Evolutionary conservation across 441 rosid genomes (phyloP).

Genomic region (Syzygium syzygioides): DNA sequence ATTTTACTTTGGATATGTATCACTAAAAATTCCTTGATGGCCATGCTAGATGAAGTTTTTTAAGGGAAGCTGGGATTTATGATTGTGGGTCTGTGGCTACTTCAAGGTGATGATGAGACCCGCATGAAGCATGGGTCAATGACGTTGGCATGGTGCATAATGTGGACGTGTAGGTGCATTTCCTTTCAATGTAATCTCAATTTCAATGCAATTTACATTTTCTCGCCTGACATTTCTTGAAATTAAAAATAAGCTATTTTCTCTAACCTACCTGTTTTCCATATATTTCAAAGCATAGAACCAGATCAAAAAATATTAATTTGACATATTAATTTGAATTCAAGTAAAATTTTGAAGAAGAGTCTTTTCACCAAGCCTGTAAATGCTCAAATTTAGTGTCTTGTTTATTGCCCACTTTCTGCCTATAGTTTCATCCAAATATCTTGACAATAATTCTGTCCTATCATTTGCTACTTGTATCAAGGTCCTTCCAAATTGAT

Average conservation of each 20-base stretch:
- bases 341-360: neutral
- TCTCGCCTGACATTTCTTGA: too few relatives aligned
- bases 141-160: neutral
- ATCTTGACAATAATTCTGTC: neutral
- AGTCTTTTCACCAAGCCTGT: neutral
- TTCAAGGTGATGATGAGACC: neutral
- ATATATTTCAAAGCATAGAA: neutral
- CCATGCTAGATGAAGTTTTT: too few relatives aligned
- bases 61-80: too few relatives aligned
- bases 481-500: neutral
- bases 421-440: neutral
- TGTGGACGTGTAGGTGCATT: neutral
- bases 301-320: rapidly evolving
- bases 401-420: neutral
- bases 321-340: too few relatives aligned
- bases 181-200: neutral
- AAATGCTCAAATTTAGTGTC: neutral
- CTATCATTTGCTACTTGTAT: neutral
- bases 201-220: neutral
- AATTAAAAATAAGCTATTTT: too few relatives aligned
- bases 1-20: too few relatives aligned
- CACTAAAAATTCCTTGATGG: too few relatives aligned
- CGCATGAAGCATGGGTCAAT: neutral
- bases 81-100: too few relatives aligned
- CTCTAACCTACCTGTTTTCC: neutral